Evolutionary conservation across 2,329 filamentous ascomycete species (phyloP).

Genomic region (Thelonectria blattea): DNA sequence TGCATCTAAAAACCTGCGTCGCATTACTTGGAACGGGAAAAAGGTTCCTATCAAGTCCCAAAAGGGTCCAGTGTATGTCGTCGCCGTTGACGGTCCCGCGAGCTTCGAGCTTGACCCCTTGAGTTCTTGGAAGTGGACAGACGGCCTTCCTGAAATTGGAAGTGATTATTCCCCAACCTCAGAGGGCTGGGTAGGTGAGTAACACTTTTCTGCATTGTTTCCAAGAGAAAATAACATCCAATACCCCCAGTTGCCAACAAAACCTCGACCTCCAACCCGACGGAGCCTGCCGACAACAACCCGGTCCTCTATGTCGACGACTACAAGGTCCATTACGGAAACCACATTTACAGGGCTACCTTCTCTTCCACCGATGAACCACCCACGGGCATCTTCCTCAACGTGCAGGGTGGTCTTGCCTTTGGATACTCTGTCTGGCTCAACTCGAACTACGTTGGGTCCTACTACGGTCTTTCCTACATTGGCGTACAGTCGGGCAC

Average conservation of each 20-base stretch:
- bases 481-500: conserved; percentile 44
- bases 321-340: conserved; percentile 61
- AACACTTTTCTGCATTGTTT: rapidly evolving
- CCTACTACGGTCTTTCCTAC: conserved; percentile 57
- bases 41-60: conserved; percentile 39
- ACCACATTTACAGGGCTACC: conserved; percentile 60
- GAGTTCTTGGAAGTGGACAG: conserved; percentile 52
- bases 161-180: conserved; percentile 50
- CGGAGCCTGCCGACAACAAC: conserved; percentile 54
- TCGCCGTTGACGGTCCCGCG: conserved; percentile 36
- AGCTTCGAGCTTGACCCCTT: conserved; percentile 48
- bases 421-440: conserved; percentile 65
- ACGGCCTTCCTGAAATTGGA: conserved; percentile 56
- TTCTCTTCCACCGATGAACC: conserved; percentile 49
- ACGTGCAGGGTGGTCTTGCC: conserved; percentile 59
- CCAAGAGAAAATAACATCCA: too few relatives aligned
- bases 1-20: conserved; percentile 51
- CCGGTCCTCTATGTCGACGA: conserved; percentile 64
- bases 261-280: conserved; percentile 54
- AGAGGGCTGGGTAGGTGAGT: conserved; percentile 50
- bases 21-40: conserved; percentile 59
- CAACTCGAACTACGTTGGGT: conserved; percentile 62
- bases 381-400: conserved; percentile 53
- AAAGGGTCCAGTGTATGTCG: conserved; percentile 38
- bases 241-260: conserved; percentile 49